Percentiles rank a stretch among this genome's conserved stretches.
Conservation (phyloP, 139 green algal genomes). For the Picochlorum costavermella region DNA sequence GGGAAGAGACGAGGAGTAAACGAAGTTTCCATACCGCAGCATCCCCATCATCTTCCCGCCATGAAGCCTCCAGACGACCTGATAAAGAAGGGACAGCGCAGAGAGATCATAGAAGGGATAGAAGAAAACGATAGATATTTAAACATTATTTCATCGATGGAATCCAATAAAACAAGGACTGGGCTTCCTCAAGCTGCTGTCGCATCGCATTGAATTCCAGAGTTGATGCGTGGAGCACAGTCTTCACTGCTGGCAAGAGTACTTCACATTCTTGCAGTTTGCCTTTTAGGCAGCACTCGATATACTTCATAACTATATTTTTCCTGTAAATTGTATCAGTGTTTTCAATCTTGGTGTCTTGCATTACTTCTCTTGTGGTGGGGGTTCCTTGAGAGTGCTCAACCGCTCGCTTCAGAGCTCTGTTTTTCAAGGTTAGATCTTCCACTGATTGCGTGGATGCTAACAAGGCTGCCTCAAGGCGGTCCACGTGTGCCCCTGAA, state of each 20-base stretch:
- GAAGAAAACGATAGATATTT: no score
- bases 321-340: constrained; percentile 31
- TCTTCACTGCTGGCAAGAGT: constrained; percentile 25
- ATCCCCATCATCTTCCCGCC: no score
- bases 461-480: background rate
- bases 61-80: no score
- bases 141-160: background rate
- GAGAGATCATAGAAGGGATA: no score
- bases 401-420: background rate
- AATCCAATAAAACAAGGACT: background rate
- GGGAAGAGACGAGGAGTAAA: no score
- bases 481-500: background rate
- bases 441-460: constrained; percentile 8
- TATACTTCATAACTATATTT: constrained; percentile 30
- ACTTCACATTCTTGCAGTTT: constrained; percentile 28
- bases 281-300: constrained; percentile 13
- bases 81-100: no score
- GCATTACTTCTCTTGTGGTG: background rate
- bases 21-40: no score
- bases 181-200: background rate
- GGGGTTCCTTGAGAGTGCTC: background rate
- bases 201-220: constrained; percentile 15
- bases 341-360: background rate
- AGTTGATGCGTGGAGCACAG: constrained; percentile 15
- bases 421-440: constrained; percentile 8